These are phyloP conservation scores for Chalaropsis thielavioides DNA, from an alignment of 2,329 filamentous ascomycete genomes.

Conservation along the genomic window DNA sequence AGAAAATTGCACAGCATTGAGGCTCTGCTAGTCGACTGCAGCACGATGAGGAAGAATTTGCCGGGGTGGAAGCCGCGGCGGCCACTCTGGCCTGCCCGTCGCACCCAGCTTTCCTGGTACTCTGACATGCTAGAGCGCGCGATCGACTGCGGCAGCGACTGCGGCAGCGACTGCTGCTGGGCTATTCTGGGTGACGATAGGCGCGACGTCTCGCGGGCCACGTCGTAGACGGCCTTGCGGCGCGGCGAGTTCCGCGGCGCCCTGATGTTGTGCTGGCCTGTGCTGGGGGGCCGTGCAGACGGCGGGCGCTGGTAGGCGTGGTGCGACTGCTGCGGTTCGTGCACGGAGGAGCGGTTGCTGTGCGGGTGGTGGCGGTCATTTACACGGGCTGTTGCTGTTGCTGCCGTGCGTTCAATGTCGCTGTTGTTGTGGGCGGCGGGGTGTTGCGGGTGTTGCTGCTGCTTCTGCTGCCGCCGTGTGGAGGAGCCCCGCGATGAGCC, in stretches of 20 bases:
- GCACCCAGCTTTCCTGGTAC: not conserved
- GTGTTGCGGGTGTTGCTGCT: not conserved
- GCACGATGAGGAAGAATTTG: slow-evolving; percentile 31
- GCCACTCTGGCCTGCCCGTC: slow-evolving; percentile 30
- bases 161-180: too few relatives aligned
- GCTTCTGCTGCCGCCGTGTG: not conserved
- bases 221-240: not conserved
- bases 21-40: slow-evolving; percentile 30
- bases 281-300: not conserved
- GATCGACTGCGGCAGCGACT: not conserved
- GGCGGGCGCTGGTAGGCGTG: not conserved
- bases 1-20: slow-evolving; percentile 34
- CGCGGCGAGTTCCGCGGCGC: not conserved
- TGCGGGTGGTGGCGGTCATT: not conserved
- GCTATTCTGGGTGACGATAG: not conserved
- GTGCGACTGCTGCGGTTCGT: not conserved
- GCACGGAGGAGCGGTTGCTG: not conserved
- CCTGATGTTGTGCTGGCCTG: not conserved
- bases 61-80: slow-evolving; percentile 30
- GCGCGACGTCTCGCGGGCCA: not conserved
- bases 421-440: not conserved
- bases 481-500: not conserved
- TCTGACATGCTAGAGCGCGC: not conserved
- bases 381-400: not conserved
- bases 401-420: not conserved